Conservation (phyloP, 768 basidiomycete species). For the Boletus sp. region DNA sequence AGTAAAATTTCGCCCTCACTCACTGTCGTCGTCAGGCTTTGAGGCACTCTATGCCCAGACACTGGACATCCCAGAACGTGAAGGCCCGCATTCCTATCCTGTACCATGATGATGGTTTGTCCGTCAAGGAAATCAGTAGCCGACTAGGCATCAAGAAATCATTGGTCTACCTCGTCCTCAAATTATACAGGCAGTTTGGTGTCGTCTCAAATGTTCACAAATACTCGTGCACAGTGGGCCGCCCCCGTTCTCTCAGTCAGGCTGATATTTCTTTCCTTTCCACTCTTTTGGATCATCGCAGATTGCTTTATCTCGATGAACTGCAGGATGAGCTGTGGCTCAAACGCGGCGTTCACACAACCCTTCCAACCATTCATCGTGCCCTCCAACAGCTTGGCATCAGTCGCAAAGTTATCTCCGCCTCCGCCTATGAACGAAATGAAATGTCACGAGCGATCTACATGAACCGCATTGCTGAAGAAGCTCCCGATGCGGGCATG, state of each 20-base stretch:
- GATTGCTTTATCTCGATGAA: background rate
- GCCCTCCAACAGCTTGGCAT: background rate
- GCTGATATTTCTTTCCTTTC: background rate
- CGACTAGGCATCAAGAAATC: background rate
- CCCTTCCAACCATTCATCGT: background rate
- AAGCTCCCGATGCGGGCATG: constrained; percentile 19
- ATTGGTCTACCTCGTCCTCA: background rate
- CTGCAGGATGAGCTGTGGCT: background rate
- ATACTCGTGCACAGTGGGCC: background rate
- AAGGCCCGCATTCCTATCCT: background rate
- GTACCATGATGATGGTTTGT: background rate
- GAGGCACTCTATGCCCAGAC: background rate
- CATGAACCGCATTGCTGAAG: constrained; percentile 12
- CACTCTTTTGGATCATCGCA: background rate
- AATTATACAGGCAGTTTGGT: background rate
- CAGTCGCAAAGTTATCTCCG: constrained; percentile 3
- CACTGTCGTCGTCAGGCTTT: background rate
- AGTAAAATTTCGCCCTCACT: background rate
- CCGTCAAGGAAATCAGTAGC: background rate
- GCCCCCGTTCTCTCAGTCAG: background rate
- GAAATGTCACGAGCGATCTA: background rate
- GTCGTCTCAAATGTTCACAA: background rate
- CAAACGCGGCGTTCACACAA: background rate
- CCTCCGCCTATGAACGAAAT: constrained; percentile 6
- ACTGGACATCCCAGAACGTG: background rate